Evolutionary conservation across 164 flowering plant species (phyloP).

Genomic region (Liriodendron chinense): DNA sequence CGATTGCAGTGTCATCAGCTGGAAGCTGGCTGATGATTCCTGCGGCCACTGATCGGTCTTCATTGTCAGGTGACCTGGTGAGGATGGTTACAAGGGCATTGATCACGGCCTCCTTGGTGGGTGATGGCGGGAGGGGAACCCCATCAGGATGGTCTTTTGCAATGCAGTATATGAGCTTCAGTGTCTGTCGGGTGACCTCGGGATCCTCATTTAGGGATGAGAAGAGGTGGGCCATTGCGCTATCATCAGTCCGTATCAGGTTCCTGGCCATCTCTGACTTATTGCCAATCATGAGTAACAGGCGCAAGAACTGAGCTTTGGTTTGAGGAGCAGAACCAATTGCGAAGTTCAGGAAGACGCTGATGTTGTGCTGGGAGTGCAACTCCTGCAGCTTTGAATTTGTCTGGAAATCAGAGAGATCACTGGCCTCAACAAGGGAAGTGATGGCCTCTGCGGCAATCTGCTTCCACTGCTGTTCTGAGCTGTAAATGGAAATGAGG

Average conservation of each 20-base stretch:
- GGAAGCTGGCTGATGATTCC: constrained; percentile 24
- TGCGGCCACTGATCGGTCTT: constrained; percentile 22
- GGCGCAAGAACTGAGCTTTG: constrained; percentile 10
- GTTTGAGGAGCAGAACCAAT: constrained; percentile 7
- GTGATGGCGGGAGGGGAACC: constrained; percentile 23
- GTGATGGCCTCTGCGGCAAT: constrained; percentile 13
- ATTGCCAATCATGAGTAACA: constrained; percentile 15
- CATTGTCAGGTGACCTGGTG: constrained; percentile 16
- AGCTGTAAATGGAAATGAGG: constrained; percentile 9
- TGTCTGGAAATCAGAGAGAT: constrained; percentile 17
- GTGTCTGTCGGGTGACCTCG: constrained; percentile 8
- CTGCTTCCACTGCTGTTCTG: constrained; percentile 15
- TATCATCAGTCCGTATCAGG: constrained; percentile 7
- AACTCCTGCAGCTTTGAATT: constrained; percentile 14
- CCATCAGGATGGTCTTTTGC: constrained; percentile 17
- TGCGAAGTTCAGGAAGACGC: constrained; percentile 11
- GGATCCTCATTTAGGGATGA: constrained; percentile 7
- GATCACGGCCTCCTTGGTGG: constrained; percentile 19
- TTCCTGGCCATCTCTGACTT: constrained; percentile 18
- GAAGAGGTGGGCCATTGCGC: constrained; percentile 14
- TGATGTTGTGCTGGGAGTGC: constrained; percentile 17
- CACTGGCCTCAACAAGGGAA: constrained; percentile 11
- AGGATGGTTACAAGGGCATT: constrained; percentile 21
- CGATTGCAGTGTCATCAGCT: constrained; percentile 16
- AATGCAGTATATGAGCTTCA: constrained; percentile 24